Base-by-base conservation (phyloP, 805 yeast species). In the Peterozyma xylosa region DNA sequence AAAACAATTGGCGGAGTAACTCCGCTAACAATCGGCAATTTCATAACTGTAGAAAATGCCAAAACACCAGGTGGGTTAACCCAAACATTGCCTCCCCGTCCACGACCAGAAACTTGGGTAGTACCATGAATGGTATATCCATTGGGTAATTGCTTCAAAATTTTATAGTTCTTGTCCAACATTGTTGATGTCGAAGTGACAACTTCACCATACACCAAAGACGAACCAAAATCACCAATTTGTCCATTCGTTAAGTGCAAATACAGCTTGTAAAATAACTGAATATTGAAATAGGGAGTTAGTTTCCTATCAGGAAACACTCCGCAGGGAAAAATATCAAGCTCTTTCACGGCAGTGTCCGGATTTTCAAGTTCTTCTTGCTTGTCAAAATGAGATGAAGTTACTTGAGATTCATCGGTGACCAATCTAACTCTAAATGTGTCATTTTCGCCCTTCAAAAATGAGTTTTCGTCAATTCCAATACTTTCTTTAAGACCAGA, bases 61-160 rank as follows among this genome's bases (percentile, higher is more conserved):
- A 88, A 64, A 1, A 89, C 95, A 10, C 99, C 99, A 18, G 75
- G 72, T 3, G 99, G 99, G 52, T 87, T 90, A 18, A 93, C 82
- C 99, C 99, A 93, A 2, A 80, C 81, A 51, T 93, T 93, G 1
- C 93, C 95, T 13, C 97, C 95, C 45, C 99, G 76, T 2, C 99
- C 99, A 40, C 91, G 71, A 1, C 99, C 99, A 0, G 88, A 75
- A 1, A 87, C 82, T 60, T 93, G 99, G 3, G 84, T 76, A 1
- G 90, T 81, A 0, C 95, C 96, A 3, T 80, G 72, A 10, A 82
- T 60, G 1, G 79, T 68, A 10, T 80, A 73, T 0, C 96, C 96
- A 27, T 79, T 70, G 1, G 96, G 96, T 27, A 86, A 59, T 33
- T 65, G 54, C 7, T 70, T 63, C 44, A 91, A 60, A 33, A 87